Evolutionary conservation across 495 filamentous ascomycete genomes (phyloP).

Genomic region (Apiosordaria backusii): DNA sequence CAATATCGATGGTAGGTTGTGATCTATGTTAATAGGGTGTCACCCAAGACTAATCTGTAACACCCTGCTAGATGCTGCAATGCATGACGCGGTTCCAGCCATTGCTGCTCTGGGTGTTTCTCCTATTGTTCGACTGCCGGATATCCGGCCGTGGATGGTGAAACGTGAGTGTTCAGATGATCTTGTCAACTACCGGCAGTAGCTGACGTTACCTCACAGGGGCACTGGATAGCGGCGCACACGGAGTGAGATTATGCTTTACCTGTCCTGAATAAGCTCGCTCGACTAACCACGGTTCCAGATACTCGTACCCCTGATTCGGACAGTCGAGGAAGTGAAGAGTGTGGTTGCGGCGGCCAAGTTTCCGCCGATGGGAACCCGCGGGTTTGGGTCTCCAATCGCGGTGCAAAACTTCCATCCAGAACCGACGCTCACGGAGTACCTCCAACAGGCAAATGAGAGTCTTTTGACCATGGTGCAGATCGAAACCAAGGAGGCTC

Average conservation of each 20-base stretch:
- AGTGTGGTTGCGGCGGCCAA: slow-evolving; percentile 58
- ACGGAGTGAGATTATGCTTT: slow-evolving; percentile 48
- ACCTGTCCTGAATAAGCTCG: not conserved
- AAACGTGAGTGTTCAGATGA: slow-evolving; percentile 52
- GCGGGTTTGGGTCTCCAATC: slow-evolving; percentile 67
- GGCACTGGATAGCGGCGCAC: slow-evolving; percentile 64
- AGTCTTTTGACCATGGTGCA: slow-evolving; percentile 70
- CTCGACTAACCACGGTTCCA: slow-evolving; percentile 23
- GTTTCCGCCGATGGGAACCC: slow-evolving; percentile 61
- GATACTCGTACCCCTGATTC: slow-evolving; percentile 63
- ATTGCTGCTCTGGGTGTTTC: slow-evolving; percentile 64
- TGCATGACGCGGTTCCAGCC: slow-evolving; percentile 79
- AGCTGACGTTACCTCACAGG: slow-evolving; percentile 37
- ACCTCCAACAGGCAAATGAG: slow-evolving; percentile 71
- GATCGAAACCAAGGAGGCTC: slow-evolving; percentile 74
- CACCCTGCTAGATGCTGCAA: slow-evolving; percentile 55
- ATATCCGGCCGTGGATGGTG: slow-evolving; percentile 65
- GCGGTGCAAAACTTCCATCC: slow-evolving; percentile 61
- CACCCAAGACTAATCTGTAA: slow-evolving; percentile 17
- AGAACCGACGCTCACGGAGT: slow-evolving; percentile 53
- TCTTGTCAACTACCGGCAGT: not conserved
- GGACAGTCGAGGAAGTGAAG: slow-evolving; percentile 60
- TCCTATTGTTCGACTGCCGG: slow-evolving; percentile 64
- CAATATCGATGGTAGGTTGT: slow-evolving; percentile 64
- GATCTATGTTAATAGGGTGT: not conserved